phyloP scores from a whole-genome alignment of 2,329 filamentous ascomycete species.

The Aureobasidium melanogenum region DNA sequence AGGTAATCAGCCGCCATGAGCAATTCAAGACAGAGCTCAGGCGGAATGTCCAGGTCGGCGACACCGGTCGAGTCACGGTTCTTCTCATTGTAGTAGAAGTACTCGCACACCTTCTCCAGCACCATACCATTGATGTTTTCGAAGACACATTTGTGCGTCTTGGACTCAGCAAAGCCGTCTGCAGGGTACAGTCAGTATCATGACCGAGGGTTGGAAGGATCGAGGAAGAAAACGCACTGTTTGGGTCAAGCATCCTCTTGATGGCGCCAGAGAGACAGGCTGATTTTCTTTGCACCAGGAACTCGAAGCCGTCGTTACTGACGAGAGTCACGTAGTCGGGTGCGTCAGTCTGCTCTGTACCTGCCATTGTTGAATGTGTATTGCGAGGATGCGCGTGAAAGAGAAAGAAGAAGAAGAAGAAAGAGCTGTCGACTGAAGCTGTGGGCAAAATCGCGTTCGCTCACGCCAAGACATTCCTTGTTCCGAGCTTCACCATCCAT shows the following conservation, averaged over 20 bases:
- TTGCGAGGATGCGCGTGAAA: background rate
- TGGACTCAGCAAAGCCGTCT: slow-evolving; percentile 59
- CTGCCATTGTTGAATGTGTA: background rate
- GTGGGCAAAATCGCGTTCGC: background rate
- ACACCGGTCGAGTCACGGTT: slow-evolving; percentile 62
- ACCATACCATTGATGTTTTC: slow-evolving; percentile 65
- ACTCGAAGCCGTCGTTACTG: slow-evolving; percentile 68
- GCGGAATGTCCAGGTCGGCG: slow-evolving; percentile 71
- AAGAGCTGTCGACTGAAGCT: background rate
- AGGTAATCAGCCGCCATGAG: slow-evolving; percentile 71
- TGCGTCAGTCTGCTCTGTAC: background rate
- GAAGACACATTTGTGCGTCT: slow-evolving; percentile 56
- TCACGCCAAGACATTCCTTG: background rate
- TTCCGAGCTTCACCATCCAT: background rate
- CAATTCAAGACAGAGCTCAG: slow-evolving; percentile 69
- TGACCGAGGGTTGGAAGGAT: slow-evolving; percentile 11
- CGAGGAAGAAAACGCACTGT: slow-evolving; percentile 40
- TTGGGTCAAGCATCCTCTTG: slow-evolving; percentile 64
- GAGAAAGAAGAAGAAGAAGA: background rate
- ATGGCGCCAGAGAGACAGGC: slow-evolving; percentile 62
- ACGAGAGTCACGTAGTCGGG: slow-evolving; percentile 67
- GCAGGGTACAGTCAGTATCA: background rate
- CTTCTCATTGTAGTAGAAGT: slow-evolving; percentile 75
- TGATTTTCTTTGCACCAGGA: slow-evolving; percentile 63
- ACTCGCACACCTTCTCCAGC: slow-evolving; percentile 73